A percentile compares a stretch with the other conserved stretches of the same genome.
These are phyloP conservation scores for Pseudocercospora cruenta DNA, from an alignment of 2,329 filamentous ascomycete species.

Conservation along the genomic window DNA sequence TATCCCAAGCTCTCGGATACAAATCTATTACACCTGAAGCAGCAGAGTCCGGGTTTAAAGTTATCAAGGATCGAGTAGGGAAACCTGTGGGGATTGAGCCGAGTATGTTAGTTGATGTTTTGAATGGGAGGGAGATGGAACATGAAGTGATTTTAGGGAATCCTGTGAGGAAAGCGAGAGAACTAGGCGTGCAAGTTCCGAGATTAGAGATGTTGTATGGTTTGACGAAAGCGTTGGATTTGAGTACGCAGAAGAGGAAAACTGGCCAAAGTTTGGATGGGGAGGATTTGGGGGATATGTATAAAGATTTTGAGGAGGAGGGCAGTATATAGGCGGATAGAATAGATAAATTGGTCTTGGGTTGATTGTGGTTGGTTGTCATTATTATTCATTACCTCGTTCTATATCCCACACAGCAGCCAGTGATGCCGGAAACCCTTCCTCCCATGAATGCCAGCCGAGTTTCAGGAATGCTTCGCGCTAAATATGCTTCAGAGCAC, in stretches of 20 bases:
- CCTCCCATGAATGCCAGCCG: background rate
- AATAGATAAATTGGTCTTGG: no score
- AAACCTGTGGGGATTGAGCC: conserved; percentile 48
- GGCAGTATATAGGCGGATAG: background rate
- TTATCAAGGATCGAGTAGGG: conserved; percentile 42
- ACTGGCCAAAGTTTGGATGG: conserved; percentile 28
- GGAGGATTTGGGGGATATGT: conserved; percentile 19
- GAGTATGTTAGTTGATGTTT: conserved; percentile 56
- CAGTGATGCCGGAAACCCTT: background rate
- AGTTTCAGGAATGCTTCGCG: background rate
- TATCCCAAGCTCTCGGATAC: conserved; percentile 49
- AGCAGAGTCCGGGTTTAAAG: conserved; percentile 43
- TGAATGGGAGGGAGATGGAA: conserved; percentile 48
- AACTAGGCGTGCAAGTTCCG: conserved; percentile 45
- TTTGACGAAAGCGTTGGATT: conserved; percentile 48
- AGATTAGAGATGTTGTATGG: conserved; percentile 52
- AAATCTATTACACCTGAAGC: conserved; percentile 41
- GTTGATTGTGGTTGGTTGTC: background rate
- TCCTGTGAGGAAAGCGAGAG: conserved; percentile 46
- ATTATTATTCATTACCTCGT: conserved; percentile 8
- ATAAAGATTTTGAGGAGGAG: background rate
- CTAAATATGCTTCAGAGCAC: background rate
- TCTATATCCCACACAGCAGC: background rate
- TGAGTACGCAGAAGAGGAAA: conserved; percentile 35
- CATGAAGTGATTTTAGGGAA: conserved; percentile 57